Evolutionary conservation across 805 yeast genomes (phyloP).

Genomic region (Lachancea dasiensis): DNA sequence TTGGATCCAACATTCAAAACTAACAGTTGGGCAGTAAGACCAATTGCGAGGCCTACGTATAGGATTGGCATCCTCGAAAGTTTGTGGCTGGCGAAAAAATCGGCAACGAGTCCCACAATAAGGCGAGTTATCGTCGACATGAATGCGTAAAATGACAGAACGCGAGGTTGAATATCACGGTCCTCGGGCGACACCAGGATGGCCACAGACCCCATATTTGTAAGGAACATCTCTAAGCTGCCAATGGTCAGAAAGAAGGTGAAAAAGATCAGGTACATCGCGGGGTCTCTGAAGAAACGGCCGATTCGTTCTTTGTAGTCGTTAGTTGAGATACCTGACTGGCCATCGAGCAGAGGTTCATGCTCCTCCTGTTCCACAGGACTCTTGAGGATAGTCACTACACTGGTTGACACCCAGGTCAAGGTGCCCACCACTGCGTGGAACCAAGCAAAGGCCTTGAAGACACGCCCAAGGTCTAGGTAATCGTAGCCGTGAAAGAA

Average conservation of each 20-base stretch:
- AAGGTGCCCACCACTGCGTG: slow-evolving; percentile 52
- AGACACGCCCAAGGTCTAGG: slow-evolving; percentile 47
- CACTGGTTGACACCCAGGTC: slow-evolving; percentile 59
- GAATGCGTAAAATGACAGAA: slow-evolving; percentile 58
- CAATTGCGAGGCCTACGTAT: slow-evolving; percentile 29
- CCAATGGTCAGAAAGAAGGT: slow-evolving; percentile 69
- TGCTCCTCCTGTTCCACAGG: slow-evolving; percentile 7
- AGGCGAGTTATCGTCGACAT: slow-evolving; percentile 68
- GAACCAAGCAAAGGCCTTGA: slow-evolving; percentile 44
- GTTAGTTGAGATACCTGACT: slow-evolving; percentile 28
- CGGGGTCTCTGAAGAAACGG: slow-evolving; percentile 42
- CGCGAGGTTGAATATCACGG: slow-evolving; percentile 29
- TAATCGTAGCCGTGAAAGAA: slow-evolving; percentile 31
- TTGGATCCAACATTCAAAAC: slow-evolving; percentile 19
- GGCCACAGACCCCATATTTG: slow-evolving; percentile 75
- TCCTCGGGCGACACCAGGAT: slow-evolving; percentile 25
- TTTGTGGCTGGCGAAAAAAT: slow-evolving; percentile 38
- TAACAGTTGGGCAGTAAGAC: slow-evolving; percentile 35
- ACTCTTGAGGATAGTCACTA: slow-evolving; percentile 50
- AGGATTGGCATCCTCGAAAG: slow-evolving; percentile 32
- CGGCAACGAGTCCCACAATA: slow-evolving; percentile 61
- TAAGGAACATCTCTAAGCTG: slow-evolving; percentile 77
- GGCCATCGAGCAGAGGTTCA: slow-evolving; percentile 30
- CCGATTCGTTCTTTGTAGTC: slow-evolving; percentile 20
- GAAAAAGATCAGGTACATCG: slow-evolving; percentile 57